phyloP scores from a whole-genome alignment of 225 moss, liverwort and hornwort genomes.

The Straminergon stramineum region DNA sequence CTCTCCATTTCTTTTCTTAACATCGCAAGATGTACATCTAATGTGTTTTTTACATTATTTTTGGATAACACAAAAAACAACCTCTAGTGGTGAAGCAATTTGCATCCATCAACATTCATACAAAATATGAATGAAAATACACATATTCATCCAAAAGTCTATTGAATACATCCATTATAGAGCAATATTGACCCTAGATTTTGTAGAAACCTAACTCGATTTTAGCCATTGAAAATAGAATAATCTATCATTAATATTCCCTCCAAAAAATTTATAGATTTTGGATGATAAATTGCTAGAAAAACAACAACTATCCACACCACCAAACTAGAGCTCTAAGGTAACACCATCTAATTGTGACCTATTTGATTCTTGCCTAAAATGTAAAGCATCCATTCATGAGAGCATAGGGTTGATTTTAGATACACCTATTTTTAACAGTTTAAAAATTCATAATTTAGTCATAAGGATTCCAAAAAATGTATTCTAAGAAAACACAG shows the following conservation, averaged over 20 bases:
- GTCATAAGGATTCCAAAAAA: background rate
- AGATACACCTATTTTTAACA: background rate
- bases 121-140: background rate
- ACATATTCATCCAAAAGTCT: background rate
- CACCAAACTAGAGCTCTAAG: background rate
- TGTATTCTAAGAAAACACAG: background rate
- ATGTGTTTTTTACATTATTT: no score
- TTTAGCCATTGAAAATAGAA: background rate
- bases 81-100: background rate
- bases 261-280: background rate
- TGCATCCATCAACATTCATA: background rate
- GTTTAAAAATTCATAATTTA: background rate
- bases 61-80: fast-evolving
- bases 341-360: background rate
- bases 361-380: background rate
- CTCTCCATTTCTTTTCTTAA: background rate
- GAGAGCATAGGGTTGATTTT: no score
- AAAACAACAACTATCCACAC: background rate
- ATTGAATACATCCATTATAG: background rate
- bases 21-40: background rate
- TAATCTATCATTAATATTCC: background rate
- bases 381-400: background rate
- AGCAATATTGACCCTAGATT: no score
- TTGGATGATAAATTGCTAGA: no score
- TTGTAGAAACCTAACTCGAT: background rate